Conservation (phyloP, 208 protist species). For the Trypanosoma cruzi region DNA sequence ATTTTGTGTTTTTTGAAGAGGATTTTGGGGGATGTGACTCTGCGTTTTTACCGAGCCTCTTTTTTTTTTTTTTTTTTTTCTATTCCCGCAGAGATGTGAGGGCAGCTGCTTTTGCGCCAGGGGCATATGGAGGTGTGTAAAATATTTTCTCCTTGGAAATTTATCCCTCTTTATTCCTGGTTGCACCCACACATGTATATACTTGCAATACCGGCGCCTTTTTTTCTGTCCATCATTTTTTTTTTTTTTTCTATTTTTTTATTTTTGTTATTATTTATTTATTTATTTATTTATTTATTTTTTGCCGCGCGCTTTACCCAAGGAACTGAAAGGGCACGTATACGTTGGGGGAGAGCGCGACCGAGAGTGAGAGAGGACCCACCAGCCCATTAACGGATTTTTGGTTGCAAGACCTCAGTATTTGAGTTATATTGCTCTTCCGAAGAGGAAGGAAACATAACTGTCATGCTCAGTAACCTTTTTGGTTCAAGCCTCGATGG, state of each 20-base stretch:
- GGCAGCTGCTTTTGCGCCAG: background rate
- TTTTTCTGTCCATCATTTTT: too few relatives aligned
- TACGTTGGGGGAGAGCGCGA: background rate
- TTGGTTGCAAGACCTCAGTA: too few relatives aligned
- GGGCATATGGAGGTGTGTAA: background rate
- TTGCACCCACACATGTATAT: constrained; percentile 5
- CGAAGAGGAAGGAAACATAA: background rate
- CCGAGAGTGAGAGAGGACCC: background rate
- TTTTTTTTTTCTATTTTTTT: too few relatives aligned
- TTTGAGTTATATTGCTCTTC: too few relatives aligned
- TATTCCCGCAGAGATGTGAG: background rate
- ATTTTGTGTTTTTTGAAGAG: background rate
- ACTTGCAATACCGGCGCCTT: too few relatives aligned
- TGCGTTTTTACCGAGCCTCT: background rate
- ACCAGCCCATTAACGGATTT: too few relatives aligned
- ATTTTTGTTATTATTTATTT: too few relatives aligned
- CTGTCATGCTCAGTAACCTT: background rate
- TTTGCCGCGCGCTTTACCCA: too few relatives aligned
- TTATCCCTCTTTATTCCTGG: too few relatives aligned
- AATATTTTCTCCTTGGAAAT: too few relatives aligned
- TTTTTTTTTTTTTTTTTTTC: constrained; percentile 28
- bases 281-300: too few relatives aligned
- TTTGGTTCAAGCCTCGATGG: background rate
- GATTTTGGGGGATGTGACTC: background rate
- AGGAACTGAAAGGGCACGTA: too few relatives aligned